Conservation (phyloP, 257 asterid genomes). For the Fraxinus americana region DNA sequence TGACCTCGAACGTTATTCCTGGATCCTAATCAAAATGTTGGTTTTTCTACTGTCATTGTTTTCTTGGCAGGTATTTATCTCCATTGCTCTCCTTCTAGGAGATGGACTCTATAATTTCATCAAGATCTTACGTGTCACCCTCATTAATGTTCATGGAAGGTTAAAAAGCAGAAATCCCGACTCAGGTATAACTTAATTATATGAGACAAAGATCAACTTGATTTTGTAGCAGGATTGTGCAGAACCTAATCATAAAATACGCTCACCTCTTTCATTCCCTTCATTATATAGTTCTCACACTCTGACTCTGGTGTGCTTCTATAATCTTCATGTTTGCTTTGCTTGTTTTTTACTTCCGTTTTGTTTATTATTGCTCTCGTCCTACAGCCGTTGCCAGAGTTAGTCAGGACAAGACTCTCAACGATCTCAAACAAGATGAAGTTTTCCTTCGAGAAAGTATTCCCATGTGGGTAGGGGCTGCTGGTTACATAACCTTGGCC, state of each 20-base stretch:
- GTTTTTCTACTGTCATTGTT: neutral
- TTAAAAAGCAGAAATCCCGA: conserved; percentile 36
- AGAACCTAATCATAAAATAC: neutral
- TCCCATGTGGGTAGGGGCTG: conserved; percentile 57
- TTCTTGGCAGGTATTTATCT: conserved; percentile 66
- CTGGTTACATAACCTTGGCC: conserved; percentile 51
- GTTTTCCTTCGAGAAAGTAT: conserved; percentile 53
- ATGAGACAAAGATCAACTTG: neutral
- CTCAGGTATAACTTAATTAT: conserved; percentile 38
- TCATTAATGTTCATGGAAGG: conserved; percentile 39
- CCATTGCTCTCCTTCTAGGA: conserved; percentile 82
- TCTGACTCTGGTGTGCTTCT: too few relatives aligned
- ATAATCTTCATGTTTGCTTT: neutral
- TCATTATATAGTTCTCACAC: neutral
- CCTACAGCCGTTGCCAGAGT: conserved; percentile 21
- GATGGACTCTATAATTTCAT: conserved; percentile 82
- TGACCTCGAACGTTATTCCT: neutral
- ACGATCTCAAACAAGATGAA: conserved; percentile 38
- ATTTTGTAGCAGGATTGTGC: neutral
- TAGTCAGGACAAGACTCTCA: conserved; percentile 23
- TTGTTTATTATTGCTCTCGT: neutral
- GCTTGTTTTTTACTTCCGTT: neutral
- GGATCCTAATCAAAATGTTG: neutral
- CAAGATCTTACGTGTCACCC: conserved; percentile 57
- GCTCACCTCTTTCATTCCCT: neutral